Conservation (phyloP, 768 basidiomycete genomes). For the Agrocybe pediades region DNA sequence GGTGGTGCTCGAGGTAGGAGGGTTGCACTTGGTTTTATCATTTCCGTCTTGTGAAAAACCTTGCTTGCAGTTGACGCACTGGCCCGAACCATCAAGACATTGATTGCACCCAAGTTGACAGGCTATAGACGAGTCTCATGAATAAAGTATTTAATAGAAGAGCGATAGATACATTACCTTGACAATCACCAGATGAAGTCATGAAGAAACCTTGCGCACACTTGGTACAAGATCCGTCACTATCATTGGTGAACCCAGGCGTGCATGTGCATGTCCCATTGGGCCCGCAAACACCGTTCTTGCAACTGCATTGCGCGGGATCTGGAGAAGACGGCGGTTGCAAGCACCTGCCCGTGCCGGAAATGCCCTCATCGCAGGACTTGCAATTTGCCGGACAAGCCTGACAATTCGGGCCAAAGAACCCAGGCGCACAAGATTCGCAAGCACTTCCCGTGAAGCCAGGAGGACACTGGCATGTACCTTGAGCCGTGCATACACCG, state of each 20-base stretch:
- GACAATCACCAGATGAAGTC: conserved; percentile 69
- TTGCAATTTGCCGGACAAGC: conserved; percentile 66
- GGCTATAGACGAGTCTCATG: conserved; percentile 46
- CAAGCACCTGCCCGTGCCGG: conserved; percentile 73
- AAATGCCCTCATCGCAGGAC: conserved; percentile 75
- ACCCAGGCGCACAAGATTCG: conserved; percentile 68
- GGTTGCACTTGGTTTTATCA: conserved; percentile 66
- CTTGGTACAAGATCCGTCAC: conserved; percentile 74
- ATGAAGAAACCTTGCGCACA: conserved; percentile 80
- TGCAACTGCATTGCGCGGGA: conserved; percentile 72
- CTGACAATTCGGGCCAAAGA: conserved; percentile 71
- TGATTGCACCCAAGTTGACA: conserved; percentile 76
- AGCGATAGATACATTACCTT: conserved; percentile 60
- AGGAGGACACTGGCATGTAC: conserved; percentile 66
- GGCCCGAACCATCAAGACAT: conserved; percentile 66
- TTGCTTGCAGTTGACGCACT: conserved; percentile 68
- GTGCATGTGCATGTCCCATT: conserved; percentile 76
- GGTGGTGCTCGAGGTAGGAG: conserved; percentile 50
- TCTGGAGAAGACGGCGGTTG: conserved; percentile 47
- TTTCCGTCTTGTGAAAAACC: conserved; percentile 67
- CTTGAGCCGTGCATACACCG: conserved; percentile 61
- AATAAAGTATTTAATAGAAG: conserved; percentile 32
- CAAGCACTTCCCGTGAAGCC: conserved; percentile 79
- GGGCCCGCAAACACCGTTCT: conserved; percentile 73
- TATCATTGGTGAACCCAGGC: conserved; percentile 69